Evolutionary conservation across 2,329 filamentous ascomycete species (phyloP).

Genomic region (Fusarium solani-melongenae): DNA sequence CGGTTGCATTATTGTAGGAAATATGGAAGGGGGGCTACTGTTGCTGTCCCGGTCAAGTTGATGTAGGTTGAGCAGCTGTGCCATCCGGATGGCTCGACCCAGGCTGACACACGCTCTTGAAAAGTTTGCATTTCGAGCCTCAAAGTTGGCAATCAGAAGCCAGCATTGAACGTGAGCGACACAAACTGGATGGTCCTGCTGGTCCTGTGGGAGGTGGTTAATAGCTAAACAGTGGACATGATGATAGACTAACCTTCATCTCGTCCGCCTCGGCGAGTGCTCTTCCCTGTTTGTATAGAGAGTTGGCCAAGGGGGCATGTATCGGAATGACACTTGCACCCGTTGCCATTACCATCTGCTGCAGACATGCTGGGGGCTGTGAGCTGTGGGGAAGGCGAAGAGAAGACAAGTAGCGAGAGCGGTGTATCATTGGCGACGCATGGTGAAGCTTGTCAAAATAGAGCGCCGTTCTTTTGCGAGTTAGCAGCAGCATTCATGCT

Average conservation of each 20-base stretch:
- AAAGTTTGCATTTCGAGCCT: neutral
- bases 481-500: neutral
- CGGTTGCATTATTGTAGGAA: neutral
- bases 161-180: neutral
- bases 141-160: neutral
- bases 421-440: neutral
- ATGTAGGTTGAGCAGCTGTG: neutral
- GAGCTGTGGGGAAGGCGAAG: neutral
- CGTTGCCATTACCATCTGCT: neutral
- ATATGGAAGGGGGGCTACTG: neutral
- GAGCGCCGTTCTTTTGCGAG: neutral
- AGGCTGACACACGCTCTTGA: neutral
- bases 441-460: neutral
- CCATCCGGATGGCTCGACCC: neutral
- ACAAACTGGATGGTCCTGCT: neutral
- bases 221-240: neutral
- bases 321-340: neutral
- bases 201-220: neutral
- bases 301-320: neutral
- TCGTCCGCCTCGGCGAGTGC: neutral
- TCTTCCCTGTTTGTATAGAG: neutral
- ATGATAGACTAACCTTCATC: neutral
- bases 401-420: neutral
- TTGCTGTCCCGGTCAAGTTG: neutral
- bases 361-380: neutral